These are phyloP conservation scores for Pleurotus citrinopileatus DNA, from an alignment of 768 basidiomycete genomes.

Conservation along the genomic window DNA sequence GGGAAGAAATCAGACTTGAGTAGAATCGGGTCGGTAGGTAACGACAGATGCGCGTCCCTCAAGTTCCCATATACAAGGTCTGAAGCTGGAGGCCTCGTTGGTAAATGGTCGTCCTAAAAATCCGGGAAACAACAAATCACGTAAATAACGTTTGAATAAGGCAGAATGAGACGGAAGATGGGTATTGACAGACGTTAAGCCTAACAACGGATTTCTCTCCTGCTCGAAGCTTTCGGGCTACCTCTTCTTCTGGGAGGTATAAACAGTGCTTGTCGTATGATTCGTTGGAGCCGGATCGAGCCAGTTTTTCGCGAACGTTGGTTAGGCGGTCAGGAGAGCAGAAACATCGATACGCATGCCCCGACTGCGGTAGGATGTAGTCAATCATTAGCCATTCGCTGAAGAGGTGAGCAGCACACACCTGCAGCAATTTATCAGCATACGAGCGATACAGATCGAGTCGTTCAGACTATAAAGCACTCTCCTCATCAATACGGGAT, in stretches of 20 bases:
- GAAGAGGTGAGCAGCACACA: slow-evolving; percentile 28
- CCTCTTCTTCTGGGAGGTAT: slow-evolving; percentile 85
- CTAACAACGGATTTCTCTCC: slow-evolving; percentile 84
- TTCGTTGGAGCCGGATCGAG: slow-evolving; percentile 67
- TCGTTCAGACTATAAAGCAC: slow-evolving; percentile 69
- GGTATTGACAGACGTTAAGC: slow-evolving; percentile 63
- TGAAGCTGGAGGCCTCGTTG: slow-evolving; percentile 41
- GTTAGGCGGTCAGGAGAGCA: slow-evolving; percentile 74
- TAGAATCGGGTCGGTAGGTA: slow-evolving; percentile 87
- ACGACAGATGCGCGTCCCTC: slow-evolving; percentile 71
- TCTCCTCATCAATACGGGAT: not conserved
- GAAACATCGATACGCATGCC: slow-evolving; percentile 94
- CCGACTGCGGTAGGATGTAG: slow-evolving; percentile 46
- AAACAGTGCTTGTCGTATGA: slow-evolving; percentile 90
- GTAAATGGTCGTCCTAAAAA: slow-evolving; percentile 56
- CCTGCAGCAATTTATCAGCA: slow-evolving; percentile 72
- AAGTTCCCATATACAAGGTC: slow-evolving; percentile 80
- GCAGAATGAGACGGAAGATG: not conserved
- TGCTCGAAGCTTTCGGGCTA: slow-evolving; percentile 63
- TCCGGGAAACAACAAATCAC: not conserved
- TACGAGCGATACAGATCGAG: slow-evolving; percentile 81
- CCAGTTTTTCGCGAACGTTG: slow-evolving; percentile 65
- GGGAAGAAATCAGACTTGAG: slow-evolving; percentile 92
- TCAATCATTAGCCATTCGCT: not conserved
- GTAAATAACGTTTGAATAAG: not conserved